A percentile compares a stretch with the other conserved stretches of the same genome.
These are phyloP conservation scores for Boechera retrofracta DNA, from an alignment of 345 rosid species.

Conservation along the genomic window DNA sequence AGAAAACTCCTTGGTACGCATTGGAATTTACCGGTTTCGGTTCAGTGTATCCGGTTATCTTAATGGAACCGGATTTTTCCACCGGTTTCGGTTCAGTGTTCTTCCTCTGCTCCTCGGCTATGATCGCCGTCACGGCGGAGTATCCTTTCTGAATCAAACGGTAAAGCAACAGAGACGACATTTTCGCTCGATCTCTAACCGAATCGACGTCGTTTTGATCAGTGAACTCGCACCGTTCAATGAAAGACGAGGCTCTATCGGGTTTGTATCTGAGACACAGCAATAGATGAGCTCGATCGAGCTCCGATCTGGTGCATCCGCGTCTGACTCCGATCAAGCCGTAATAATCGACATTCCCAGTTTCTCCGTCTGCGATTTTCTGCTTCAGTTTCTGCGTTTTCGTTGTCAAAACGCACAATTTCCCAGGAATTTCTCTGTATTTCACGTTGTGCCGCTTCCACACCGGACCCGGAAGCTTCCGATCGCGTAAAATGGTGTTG, in stretches of 20 bases:
- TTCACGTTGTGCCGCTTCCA: constrained; percentile 90
- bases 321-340: constrained; percentile 81
- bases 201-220: constrained; percentile 74
- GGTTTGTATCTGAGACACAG: constrained; percentile 81
- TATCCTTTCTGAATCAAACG: constrained; percentile 87
- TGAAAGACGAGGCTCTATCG: constrained; percentile 69
- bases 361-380: constrained; percentile 81
- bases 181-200: constrained; percentile 71
- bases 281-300: constrained; percentile 85
- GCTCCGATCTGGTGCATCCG: constrained; percentile 87
- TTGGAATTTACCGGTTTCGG: constrained; percentile 44
- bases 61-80: not conserved
- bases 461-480: constrained; percentile 93
- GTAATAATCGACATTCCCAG: constrained; percentile 80
- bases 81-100: constrained; percentile 46
- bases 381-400: constrained; percentile 70
- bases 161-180: constrained; percentile 83
- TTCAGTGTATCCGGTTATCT: constrained; percentile 22
- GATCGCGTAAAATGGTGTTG: constrained; percentile 80
- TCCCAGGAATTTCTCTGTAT: constrained; percentile 90
- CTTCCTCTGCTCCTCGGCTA: constrained; percentile 70
- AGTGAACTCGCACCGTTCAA: constrained; percentile 79
- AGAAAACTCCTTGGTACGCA: constrained; percentile 86
- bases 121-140: constrained; percentile 58
- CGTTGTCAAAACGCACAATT: constrained; percentile 65